Percentiles rank a stretch among this genome's conserved stretches.
phyloP scores from a whole-genome alignment of 208 protist species.

The Leishmania major region DNA sequence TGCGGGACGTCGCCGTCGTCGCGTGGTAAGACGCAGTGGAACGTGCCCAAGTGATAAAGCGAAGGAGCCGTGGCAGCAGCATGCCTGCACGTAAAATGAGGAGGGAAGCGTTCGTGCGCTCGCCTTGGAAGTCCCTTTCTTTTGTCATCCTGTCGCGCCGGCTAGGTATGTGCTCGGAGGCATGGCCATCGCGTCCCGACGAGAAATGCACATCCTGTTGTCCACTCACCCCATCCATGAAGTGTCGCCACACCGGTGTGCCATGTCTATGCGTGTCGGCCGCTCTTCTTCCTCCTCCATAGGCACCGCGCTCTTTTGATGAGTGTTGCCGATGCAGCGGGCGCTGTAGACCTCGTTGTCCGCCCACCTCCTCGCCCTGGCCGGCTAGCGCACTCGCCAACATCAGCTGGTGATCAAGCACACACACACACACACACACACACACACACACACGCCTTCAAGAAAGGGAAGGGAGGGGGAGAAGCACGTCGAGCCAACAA shows the following conservation, averaged over 20 bases:
- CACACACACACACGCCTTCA: background rate
- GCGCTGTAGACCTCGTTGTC: background rate
- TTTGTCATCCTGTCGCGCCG: background rate
- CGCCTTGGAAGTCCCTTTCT: background rate
- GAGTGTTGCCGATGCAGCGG: background rate
- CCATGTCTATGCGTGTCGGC: background rate
- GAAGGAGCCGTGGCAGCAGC: background rate
- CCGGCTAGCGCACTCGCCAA: background rate
- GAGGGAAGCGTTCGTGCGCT: background rate
- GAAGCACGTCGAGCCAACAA: background rate
- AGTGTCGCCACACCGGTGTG: background rate
- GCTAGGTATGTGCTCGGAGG: background rate
- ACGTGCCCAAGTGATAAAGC: slow-evolving; percentile 23
- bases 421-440: background rate
- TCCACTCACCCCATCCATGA: background rate
- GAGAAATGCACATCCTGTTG: background rate
- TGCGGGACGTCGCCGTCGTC: slow-evolving; percentile 10
- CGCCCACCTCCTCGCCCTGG: background rate
- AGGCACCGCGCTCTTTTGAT: background rate
- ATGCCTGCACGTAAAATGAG: background rate
- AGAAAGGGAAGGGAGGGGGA: background rate
- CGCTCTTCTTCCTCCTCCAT: background rate
- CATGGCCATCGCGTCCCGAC: background rate
- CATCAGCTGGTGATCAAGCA: background rate
- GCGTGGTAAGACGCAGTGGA: slow-evolving; percentile 11